Evolutionary conservation across 2,329 filamentous ascomycete genomes (phyloP).

Genomic region (Aspergillus sp.): DNA sequence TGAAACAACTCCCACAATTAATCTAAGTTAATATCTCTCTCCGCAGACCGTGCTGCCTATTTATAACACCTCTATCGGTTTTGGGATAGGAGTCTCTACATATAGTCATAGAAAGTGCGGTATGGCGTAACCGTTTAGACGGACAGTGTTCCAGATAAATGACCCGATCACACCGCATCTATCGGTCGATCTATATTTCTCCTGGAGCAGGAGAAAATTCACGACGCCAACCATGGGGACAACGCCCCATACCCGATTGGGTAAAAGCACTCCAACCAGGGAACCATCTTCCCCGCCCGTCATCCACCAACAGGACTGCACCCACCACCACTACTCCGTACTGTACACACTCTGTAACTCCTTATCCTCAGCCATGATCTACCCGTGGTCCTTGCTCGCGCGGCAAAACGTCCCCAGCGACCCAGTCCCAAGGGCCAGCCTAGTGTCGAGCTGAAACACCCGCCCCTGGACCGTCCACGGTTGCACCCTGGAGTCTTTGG

Average conservation of each 20-base stretch:
- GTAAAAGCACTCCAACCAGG: conserved; percentile 5
- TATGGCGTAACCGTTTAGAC: too few species aligned
- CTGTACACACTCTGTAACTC: neutral
- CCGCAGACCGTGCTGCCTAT: neutral
- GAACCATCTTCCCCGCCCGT: neutral
- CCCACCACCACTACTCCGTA: too few species aligned
- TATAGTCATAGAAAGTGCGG: too few species aligned
- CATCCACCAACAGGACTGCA: neutral
- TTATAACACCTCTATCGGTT: neutral
- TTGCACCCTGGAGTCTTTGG: conserved; percentile 1
- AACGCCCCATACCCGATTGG: conserved; percentile 2
- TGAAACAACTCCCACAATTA: conserved; percentile 5
- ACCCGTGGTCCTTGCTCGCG: conserved; percentile 11
- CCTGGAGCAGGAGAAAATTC: too few species aligned
- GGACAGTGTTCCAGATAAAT: conserved; percentile 3
- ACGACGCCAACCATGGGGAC: neutral
- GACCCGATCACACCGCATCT: neutral
- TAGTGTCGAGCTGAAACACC: conserved; percentile 16
- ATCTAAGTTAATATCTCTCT: neutral
- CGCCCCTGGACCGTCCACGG: conserved; percentile 5
- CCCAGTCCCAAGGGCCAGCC: conserved; percentile 10
- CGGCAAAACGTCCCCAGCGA: conserved; percentile 9
- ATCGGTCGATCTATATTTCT: too few species aligned
- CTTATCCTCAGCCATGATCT: conserved; percentile 7
- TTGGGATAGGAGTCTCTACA: too few species aligned